Evolutionary conservation across 2,329 filamentous ascomycete species (phyloP).

Genomic region (Emmonsiellopsis sp.): DNA sequence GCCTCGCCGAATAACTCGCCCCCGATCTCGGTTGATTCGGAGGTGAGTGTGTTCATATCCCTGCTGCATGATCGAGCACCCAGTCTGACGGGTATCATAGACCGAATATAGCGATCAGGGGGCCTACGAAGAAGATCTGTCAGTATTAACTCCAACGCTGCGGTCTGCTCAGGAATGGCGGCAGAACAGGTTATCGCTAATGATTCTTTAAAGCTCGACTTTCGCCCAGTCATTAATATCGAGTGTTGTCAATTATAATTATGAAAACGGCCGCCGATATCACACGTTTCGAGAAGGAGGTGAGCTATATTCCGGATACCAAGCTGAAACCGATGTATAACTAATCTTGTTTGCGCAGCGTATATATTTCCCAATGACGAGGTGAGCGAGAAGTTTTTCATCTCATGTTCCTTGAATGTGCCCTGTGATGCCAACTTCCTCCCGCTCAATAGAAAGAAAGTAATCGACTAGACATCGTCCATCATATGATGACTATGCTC

Average conservation of each 20-base stretch:
- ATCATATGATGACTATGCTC: slow-evolving; percentile 20
- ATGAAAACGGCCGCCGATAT: slow-evolving; percentile 2
- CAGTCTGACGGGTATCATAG: not conserved
- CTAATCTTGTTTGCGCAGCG: not conserved
- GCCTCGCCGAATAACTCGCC: not conserved
- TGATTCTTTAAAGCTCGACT: not conserved
- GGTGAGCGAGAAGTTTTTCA: not conserved
- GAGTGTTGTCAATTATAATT: not conserved
- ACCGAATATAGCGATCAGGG: not conserved
- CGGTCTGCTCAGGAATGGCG: not conserved
- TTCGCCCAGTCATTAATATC: not conserved
- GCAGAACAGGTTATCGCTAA: not conserved
- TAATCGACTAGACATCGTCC: slow-evolving; percentile 30
- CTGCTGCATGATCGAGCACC: not conserved
- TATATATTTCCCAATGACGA: slow-evolving; percentile 32
- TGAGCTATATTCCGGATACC: not conserved
- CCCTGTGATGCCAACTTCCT: not conserved
- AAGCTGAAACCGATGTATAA: not conserved
- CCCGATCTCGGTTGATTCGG: slow-evolving; percentile 1
- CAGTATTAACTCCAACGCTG: not conserved
- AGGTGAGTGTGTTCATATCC: not conserved
- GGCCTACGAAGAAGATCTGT: not conserved
- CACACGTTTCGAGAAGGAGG: slow-evolving; percentile 1
- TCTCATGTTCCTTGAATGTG: not conserved
- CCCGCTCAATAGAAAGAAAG: slow-evolving; percentile 13